Evolutionary conservation across 2,329 filamentous ascomycete genomes (phyloP).

Genomic region (Talaromyces sp.): DNA sequence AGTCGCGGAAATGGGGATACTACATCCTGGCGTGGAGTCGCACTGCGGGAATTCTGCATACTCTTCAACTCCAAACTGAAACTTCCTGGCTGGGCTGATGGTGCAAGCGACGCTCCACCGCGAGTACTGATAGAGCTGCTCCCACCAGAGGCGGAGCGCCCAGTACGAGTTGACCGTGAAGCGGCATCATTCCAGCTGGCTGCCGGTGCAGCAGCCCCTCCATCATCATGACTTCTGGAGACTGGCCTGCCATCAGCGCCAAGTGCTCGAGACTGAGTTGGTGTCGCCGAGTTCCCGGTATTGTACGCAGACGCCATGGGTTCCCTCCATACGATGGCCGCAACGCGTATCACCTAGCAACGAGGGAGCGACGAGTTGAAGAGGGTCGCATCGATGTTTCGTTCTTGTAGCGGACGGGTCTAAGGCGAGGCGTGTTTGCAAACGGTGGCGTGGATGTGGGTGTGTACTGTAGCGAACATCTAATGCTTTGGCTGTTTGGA

Average conservation of each 20-base stretch:
- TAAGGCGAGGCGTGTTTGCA: background rate
- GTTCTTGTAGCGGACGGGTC: background rate
- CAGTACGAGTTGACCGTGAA: slow-evolving; percentile 35
- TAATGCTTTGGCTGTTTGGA: background rate
- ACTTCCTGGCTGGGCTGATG: slow-evolving; percentile 71
- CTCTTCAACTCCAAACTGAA: slow-evolving; percentile 86
- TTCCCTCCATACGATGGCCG: slow-evolving; percentile 33
- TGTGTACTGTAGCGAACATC: slow-evolving; percentile 6
- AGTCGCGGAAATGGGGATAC: slow-evolving; percentile 54
- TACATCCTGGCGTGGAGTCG: slow-evolving; percentile 57
- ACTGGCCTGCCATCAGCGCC: slow-evolving; percentile 38
- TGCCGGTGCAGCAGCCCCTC: slow-evolving; percentile 29
- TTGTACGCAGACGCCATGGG: slow-evolving; percentile 48
- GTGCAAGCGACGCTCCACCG: slow-evolving; percentile 64
- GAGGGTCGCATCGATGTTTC: slow-evolving; percentile 34
- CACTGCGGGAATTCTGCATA: slow-evolving; percentile 61
- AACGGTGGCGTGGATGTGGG: background rate
- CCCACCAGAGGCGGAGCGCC: slow-evolving; percentile 56
- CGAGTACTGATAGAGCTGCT: slow-evolving; percentile 65
- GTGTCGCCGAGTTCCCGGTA: slow-evolving; percentile 43
- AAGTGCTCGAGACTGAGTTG: slow-evolving; percentile 41
- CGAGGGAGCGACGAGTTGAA: slow-evolving; percentile 25
- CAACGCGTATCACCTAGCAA: slow-evolving; percentile 37
- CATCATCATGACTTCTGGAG: slow-evolving; percentile 42
- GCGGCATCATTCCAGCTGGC: slow-evolving; percentile 40